Evolutionary conservation across 1,139 yeast species (phyloP).

Genomic region (Blastobotrys indianensis): DNA sequence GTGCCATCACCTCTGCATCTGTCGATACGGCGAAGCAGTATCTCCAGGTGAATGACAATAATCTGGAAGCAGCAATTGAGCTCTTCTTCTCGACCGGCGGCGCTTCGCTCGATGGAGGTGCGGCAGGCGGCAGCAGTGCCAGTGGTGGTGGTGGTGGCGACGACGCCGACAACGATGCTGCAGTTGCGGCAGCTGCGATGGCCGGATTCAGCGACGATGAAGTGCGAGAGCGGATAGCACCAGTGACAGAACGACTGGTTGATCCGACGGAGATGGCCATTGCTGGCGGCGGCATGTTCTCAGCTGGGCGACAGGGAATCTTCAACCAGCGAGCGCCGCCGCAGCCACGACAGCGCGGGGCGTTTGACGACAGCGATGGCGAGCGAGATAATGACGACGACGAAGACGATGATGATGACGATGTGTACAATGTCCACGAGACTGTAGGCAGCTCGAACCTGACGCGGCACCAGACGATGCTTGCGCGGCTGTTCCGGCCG

Average conservation of each 20-base stretch:
- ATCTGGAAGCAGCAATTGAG: slow-evolving; percentile 80
- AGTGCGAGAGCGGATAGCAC: slow-evolving; percentile 74
- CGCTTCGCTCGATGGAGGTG: slow-evolving; percentile 34
- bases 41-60: slow-evolving; percentile 70
- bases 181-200: slow-evolving; percentile 6
- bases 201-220: slow-evolving; percentile 33
- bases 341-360: slow-evolving; percentile 3
- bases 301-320: slow-evolving; percentile 25
- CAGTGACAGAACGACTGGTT: slow-evolving; percentile 75
- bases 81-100: slow-evolving; percentile 74
- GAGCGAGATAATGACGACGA: slow-evolving; percentile 20
- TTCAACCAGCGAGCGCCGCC: slow-evolving; percentile 43
- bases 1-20: slow-evolving; percentile 81
- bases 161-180: slow-evolving; percentile 25
- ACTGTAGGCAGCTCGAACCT: slow-evolving; percentile 29
- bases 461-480: slow-evolving; percentile 59
- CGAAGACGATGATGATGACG: slow-evolving; percentile 22
- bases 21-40: slow-evolving; percentile 67
- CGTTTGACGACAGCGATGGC: slow-evolving; percentile 18
- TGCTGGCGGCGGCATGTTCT: slow-evolving; percentile 11
- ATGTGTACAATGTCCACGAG: slow-evolving; percentile 19
- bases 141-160: slow-evolving; percentile 20
- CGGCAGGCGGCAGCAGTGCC: slow-evolving; percentile 25
- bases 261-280: slow-evolving; percentile 34
- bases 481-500: slow-evolving; percentile 81